These are phyloP conservation scores for Xylaria sp. DNA, from an alignment of 2,329 filamentous ascomycete species.

Conservation along the genomic window DNA sequence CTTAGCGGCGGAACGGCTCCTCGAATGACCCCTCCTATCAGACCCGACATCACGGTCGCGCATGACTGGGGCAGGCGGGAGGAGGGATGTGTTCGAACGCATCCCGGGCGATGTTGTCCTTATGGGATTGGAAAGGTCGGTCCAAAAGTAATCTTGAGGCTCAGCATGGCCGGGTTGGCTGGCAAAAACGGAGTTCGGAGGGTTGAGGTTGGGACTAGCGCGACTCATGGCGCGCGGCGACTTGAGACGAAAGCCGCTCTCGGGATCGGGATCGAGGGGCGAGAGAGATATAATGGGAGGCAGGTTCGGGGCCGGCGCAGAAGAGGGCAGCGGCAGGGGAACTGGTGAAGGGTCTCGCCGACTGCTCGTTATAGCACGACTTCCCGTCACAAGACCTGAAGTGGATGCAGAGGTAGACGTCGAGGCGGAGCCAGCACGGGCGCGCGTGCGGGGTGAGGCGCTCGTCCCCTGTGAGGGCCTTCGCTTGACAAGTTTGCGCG, in stretches of 20 bases:
- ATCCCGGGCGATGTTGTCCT: constrained; percentile 42
- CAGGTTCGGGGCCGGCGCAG: constrained; percentile 53
- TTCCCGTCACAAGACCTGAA: constrained; percentile 17
- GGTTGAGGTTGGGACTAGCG: constrained; percentile 40
- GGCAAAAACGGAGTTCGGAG: constrained; percentile 42
- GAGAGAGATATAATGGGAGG: constrained; percentile 57
- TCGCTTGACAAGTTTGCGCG: constrained; percentile 47
- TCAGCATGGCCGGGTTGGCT: constrained; percentile 40
- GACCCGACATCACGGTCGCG: constrained; percentile 50
- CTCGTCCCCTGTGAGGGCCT: constrained; percentile 47
- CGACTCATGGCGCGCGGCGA: constrained; percentile 42
- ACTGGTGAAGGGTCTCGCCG: constrained; percentile 41
- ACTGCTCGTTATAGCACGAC: constrained; percentile 13
- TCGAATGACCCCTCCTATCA: constrained; percentile 57
- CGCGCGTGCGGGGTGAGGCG: constrained; percentile 39
- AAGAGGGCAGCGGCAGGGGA: constrained; percentile 49
- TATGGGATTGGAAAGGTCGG: constrained; percentile 42
- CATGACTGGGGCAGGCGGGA: constrained; percentile 45
- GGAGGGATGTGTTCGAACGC: constrained; percentile 41
- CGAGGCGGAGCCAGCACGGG: constrained; percentile 17
- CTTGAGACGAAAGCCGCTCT: constrained; percentile 35
- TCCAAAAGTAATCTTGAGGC: constrained; percentile 44
- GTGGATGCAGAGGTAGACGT: constrained; percentile 3
- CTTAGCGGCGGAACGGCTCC: constrained; percentile 60
- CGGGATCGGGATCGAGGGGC: constrained; percentile 51